Evolutionary conservation across 768 basidiomycete species (phyloP).

Genomic region (Boletellus ananiceps): DNA sequence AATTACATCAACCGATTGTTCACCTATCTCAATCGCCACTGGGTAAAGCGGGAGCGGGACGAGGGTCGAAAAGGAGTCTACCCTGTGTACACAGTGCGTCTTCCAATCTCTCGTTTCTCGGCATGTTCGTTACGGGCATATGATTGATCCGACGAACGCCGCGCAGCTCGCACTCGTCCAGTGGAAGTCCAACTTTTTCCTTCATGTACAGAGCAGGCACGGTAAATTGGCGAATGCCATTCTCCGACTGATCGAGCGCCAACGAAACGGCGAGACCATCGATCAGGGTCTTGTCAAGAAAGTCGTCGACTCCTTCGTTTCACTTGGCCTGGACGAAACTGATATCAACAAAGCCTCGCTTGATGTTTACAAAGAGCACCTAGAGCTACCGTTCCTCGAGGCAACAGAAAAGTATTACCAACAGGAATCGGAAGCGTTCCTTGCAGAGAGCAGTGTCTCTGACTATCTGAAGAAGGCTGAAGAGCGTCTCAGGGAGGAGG

Average conservation of each 20-base stretch:
- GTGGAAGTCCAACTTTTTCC: conserved; percentile 92
- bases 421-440: conserved; percentile 86
- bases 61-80: conserved; percentile 95
- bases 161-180: conserved; percentile 85
- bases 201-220: conserved; percentile 77
- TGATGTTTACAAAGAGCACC: conserved; percentile 88
- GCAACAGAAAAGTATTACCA: conserved; percentile 91
- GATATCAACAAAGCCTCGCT: conserved; percentile 92
- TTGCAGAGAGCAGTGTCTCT: conserved; percentile 82
- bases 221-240: conserved; percentile 84
- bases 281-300: conserved; percentile 92
- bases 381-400: conserved; percentile 83
- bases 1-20: conserved; percentile 97
- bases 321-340: conserved; percentile 87
- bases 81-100: conserved; percentile 87
- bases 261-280: conserved; percentile 91
- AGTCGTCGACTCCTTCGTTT: conserved; percentile 92
- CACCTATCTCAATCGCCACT: conserved; percentile 97
- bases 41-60: conserved; percentile 97
- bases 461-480: conserved; percentile 97
- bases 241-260: conserved; percentile 84
- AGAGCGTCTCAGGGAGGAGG: conserved; percentile 87
- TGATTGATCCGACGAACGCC: conserved; percentile 1
- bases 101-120: neutral
- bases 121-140: neutral